Evolutionary conservation across 2,329 filamentous ascomycete genomes (phyloP), one percentile per base, ranked within the genome.

Genomic region (Coniochaeta sp.): DNA sequence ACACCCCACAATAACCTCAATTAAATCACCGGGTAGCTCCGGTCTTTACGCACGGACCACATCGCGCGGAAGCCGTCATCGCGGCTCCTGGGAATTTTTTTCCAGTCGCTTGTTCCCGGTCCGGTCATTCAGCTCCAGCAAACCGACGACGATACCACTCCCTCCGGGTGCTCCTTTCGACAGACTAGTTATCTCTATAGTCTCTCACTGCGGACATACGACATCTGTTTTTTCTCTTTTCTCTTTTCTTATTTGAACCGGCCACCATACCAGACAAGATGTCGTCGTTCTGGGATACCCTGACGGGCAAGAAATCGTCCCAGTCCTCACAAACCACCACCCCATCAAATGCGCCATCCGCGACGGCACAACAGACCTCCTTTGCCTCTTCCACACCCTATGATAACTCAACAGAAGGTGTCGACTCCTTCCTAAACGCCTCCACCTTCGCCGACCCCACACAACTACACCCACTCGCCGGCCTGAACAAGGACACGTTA

Each of bases 391-490:
- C 74, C 81, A 66, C 93, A 93, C 74, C 85, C 90, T 47, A 81
- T 85, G 67, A 82, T 87, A 68, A 86, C 86, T 59, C 87, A 52
- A 52, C 47, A 52, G 47, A 89, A 75, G 92, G 93, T 76, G 89
- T 95, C 69, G 89, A 91, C 70, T 89, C 90, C 60, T 97, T 99
- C 77, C 85, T 98, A 62, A 87, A 86, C 70, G 84, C 81, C 69
- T 87, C 89, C 62, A 76, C 87, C 60, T 88, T 95, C 68, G 86
- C 92, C 74, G 95, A 99, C 76, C 91, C 93, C 11, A 87, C 92
- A 64, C 84, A 89, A 74, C 82, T 99, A 69, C 95, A 99, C 75
- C 95, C 96, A 54, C 87, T 99, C 60, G 92, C 95, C 59, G 95
- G 95, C 67, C 80, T 99, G 64, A 92, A 97, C 79, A 88, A 91